Evolutionary conservation across 805 yeast genomes (phyloP), one percentile per base, ranked within the genome.

Genomic region (Candida corydali): DNA sequence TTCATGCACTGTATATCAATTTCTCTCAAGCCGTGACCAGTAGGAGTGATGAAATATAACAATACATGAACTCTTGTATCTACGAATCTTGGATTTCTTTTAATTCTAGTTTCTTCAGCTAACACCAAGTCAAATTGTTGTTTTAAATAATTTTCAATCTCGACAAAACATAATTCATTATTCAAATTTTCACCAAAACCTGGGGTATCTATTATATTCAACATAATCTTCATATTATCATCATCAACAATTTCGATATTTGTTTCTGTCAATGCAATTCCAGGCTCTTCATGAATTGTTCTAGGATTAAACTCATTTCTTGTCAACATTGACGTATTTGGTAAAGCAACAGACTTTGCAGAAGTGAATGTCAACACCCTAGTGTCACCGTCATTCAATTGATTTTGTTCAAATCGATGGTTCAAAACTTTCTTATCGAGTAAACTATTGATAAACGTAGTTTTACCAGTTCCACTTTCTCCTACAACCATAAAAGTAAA

Each of bases 41-140:
- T 69, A 0, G 95, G 91, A 5, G 78, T 71, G 37, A 91, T 68
- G 55, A 91, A 85, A 63, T 87, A 91, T 30, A 91, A 57, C 55
- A 96, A 87, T 24, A 80, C 85, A 63, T 91, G 96, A 26, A 91
- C 81, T 38, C 95, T 72, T 45, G 73, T 63, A 52, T 89, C 96
- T 9, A 52, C 47, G 39, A 69, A 32, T 45, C 86, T 69, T 17
- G 95, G 95, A 55, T 86, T 86, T 71, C 97, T 80, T 58, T 75
- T 75, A 45, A 88, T 86, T 44, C 91, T 72, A 1, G 93, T 84
- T 57, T 88, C 96, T 56, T 88, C 96, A 2, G 86, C 86, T 32
- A 88, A 70, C 0, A 85, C 87, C 39, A 73, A 65, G 54, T 82
- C 89, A 53, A 83, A 84, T 53, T 84, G 91, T 54, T 81, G 87